Conservation (phyloP, 129 eudicot species). For the Apium graveolens region DNA sequence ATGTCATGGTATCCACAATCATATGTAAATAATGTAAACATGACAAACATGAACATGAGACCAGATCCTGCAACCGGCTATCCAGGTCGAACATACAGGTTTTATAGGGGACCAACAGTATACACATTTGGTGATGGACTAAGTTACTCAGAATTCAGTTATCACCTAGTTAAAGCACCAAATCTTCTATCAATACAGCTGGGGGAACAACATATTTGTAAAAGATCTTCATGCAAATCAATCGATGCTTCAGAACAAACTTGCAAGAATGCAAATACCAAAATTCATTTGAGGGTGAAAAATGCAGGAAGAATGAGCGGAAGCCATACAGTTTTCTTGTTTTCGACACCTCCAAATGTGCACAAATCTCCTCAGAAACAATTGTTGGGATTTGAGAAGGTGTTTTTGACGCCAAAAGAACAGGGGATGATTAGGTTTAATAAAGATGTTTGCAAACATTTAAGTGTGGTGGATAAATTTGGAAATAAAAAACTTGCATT, state of each 20-base stretch:
- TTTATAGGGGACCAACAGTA: constrained; percentile 78
- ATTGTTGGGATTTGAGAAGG: constrained; percentile 67
- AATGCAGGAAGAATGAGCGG: constrained; percentile 54
- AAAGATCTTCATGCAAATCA: constrained; percentile 49
- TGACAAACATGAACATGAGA: constrained; percentile 97
- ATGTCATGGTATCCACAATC: constrained; percentile 98
- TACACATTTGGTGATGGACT: constrained; percentile 75
- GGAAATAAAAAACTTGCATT: constrained; percentile 69
- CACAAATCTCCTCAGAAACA: constrained; percentile 85
- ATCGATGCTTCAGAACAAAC: constrained; percentile 43
- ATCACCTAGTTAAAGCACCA: constrained; percentile 59
- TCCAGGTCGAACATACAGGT: constrained; percentile 87
- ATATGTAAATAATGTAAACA: constrained; percentile 52
- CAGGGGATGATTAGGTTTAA: constrained; percentile 50
- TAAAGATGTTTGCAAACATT: constrained; percentile 77
- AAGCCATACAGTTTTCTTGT: constrained; percentile 70
- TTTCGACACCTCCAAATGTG: constrained; percentile 60
- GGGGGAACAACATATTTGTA: constrained; percentile 56
- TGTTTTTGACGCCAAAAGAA: constrained; percentile 44
- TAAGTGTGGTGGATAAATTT: constrained; percentile 79
- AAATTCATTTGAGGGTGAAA: constrained; percentile 50
- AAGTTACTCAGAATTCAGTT: constrained; percentile 50
- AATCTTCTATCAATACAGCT: constrained; percentile 41
- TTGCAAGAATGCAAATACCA: constrained; percentile 52
- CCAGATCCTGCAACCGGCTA: constrained; percentile 76